Evolutionary conservation across 179 eudicot genomes (phyloP), one percentile per base, ranked within the genome.

Genomic region (Amaranthus tricolor): DNA sequence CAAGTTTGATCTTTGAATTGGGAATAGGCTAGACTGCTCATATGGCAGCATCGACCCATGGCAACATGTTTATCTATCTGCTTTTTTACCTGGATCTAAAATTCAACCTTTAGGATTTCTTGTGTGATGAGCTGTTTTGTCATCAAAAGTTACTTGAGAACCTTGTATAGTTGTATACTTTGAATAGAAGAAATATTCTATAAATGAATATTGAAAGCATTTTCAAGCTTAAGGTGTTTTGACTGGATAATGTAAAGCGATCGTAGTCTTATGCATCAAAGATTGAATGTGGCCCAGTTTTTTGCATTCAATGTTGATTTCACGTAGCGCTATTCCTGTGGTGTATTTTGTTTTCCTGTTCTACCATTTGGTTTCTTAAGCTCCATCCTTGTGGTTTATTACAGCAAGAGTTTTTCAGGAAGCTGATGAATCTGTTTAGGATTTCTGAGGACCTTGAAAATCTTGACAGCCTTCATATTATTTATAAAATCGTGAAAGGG

Each of bases 391-490:
- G 59, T 76, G 77, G 73, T 63, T 79, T 75, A 50, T 61, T 83
- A 84, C 94, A 96, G 99, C 96, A 84, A 87, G 91, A 83, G 50
- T 96, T 96, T 85, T 88, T 91, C 67, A 83, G 68, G 86, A 96
- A 93, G 94, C 85, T 96, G 82, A 89, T 88, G 88, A 84, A 93
- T 50, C 81, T 89, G 75, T 96, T 93, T 60, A 86, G 85, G 71
- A 79, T 88, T 52, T 96, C 96, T 48, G 99, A 93, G 85, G 99
- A 96, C 87, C 83, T 93, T 82, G 92, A 89, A 77, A 86, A 93
- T 80, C 74, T 82, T 70, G 99, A 91, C 64, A 84, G 88, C 78
- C 98, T 96, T 82, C 94, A 86, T 83, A 78, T 91, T 82, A 84
- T 96, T 40, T 93, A 81, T 82, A 96, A 88, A 79, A 89, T 89